A percentile compares a stretch with the other conserved stretches of the same genome.
These are phyloP conservation scores for Boletellus sp. DNA, from an alignment of 1,284 basidiomycete species.

Conservation along the genomic window DNA sequence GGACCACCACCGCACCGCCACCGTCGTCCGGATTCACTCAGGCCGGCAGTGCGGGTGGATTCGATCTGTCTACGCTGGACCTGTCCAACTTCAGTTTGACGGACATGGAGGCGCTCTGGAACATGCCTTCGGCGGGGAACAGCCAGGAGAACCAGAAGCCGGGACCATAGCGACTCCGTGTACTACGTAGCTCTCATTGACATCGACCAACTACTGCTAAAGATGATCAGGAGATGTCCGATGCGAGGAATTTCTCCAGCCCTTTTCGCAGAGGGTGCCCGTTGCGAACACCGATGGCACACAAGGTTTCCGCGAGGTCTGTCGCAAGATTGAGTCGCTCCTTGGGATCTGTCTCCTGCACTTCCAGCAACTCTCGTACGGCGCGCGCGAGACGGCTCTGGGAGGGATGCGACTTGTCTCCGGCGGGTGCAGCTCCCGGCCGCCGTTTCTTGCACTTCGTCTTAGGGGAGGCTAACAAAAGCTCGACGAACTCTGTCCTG, in stretches of 20 bases:
- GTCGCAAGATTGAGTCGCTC: constrained; percentile 45
- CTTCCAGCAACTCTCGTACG: constrained; percentile 60
- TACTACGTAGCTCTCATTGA: not conserved
- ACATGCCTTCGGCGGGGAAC: constrained; percentile 20
- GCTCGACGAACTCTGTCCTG: constrained; percentile 66
- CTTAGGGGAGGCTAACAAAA: constrained; percentile 62
- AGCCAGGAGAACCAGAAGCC: constrained; percentile 29
- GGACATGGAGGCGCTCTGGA: constrained; percentile 34
- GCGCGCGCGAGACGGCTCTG: constrained; percentile 65
- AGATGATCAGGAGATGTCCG: constrained; percentile 10
- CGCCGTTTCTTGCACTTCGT: constrained; percentile 51
- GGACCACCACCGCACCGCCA: constrained; percentile 30
- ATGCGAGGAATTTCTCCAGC: constrained; percentile 49
- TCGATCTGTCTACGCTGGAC: constrained; percentile 43
- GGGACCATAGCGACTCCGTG: constrained; percentile 11
- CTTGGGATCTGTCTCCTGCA: constrained; percentile 43
- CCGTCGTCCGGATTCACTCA: constrained; percentile 38
- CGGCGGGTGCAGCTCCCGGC: constrained; percentile 23
- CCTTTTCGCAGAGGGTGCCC: constrained; percentile 65
- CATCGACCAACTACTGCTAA: not conserved
- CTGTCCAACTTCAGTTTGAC: constrained; percentile 39
- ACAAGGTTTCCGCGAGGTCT: constrained; percentile 50
- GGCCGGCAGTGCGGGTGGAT: constrained; percentile 24
- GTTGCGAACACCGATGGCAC: constrained; percentile 51
- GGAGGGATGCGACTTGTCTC: constrained; percentile 42